Evolutionary conservation across 139 green algal genomes (phyloP), one percentile per base, ranked within the genome.

Genomic region (Diplosphaera chodatii): DNA sequence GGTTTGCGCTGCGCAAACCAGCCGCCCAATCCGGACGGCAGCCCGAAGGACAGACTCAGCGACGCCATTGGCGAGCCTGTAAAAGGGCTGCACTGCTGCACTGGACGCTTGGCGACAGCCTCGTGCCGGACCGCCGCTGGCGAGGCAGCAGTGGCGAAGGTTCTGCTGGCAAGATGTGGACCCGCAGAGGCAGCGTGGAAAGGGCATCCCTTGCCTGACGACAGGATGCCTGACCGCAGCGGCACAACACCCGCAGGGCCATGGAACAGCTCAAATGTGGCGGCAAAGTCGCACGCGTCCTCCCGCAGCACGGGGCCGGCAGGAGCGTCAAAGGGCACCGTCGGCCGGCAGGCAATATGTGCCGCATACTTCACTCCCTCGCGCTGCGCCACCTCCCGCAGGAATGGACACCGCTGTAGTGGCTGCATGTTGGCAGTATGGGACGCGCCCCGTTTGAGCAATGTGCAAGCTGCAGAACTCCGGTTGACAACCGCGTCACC

Each of bases 221-320:
- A 34, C 32, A 65, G 64, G 28, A 27, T 30, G 30, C 27, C 32
- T 37, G 32, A 21, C 32, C 32, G 22, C 59, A 91, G 69, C 1
- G 86, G 86, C 8, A 90, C 70, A 0, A 87, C 78, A 32, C 84
- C 84, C 0, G 55, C 25, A 0, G 59, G 31, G 1, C 87, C 87
- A 63, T 92, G 87, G 64, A 91, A 92, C 8, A 89, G 55, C 3
- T 73, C n/a, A 66, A 90, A 82, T 1, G 73, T 59, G 8, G 48
- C 48, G 3, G 13, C 48, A 25, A 59, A 59, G 16, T 59, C 18
- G 48, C 48, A 23, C 13, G 16, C 48, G 16, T 59, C 48, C 48
- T 59, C 48, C 10, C 18, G 16, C 48, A 59, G 48, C 13, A 59
- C 48, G 3, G 48, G 48, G 13, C 48, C 48, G 13, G 48, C 48